These are phyloP conservation scores for Xylaria sp. DNA, from an alignment of 2,329 filamentous ascomycete species.

Conservation along the genomic window DNA sequence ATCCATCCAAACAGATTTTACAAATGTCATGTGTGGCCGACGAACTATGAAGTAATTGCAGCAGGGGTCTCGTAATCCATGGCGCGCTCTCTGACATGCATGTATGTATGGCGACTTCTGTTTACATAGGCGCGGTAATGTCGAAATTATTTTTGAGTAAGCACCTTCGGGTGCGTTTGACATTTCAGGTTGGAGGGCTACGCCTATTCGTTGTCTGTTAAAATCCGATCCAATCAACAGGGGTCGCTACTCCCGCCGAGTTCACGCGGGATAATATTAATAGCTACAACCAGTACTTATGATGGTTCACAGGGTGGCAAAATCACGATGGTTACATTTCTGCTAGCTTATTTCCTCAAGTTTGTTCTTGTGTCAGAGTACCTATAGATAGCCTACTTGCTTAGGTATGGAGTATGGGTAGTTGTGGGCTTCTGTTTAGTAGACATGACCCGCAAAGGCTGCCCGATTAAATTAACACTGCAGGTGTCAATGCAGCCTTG, in stretches of 20 bases:
- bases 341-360: neutral
- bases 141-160: neutral
- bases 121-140: neutral
- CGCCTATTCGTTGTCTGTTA: neutral
- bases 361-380: neutral
- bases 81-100: neutral
- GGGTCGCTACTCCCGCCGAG: neutral
- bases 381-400: neutral
- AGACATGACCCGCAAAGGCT: neutral
- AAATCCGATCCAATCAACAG: neutral
- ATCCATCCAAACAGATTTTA: no score
- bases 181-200: neutral
- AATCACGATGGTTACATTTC: neutral
- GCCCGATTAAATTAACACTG: neutral
- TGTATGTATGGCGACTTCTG: neutral
- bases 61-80: no score
- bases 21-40: no score
- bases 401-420: neutral
- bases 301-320: neutral
- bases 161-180: neutral
- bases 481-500: neutral
- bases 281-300: neutral
- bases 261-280: neutral
- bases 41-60: no score
- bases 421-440: neutral